Evolutionary conservation across 495 filamentous ascomycete species (phyloP).

Genomic region (Podospora tetraspora): DNA sequence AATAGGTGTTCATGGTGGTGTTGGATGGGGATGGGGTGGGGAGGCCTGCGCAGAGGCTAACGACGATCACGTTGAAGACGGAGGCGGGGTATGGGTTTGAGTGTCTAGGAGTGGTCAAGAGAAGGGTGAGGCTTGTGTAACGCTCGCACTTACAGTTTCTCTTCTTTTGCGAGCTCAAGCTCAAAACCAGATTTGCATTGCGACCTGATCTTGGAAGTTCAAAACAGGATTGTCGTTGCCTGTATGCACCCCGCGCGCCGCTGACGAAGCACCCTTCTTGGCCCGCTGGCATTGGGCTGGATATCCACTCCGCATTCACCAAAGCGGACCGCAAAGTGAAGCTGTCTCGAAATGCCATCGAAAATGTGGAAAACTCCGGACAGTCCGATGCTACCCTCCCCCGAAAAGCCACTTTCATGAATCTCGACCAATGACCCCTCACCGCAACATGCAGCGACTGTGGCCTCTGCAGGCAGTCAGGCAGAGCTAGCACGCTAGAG

Average conservation of each 20-base stretch:
- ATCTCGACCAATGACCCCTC: neutral
- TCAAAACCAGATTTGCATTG: neutral
- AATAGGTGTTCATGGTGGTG: conserved; percentile 14
- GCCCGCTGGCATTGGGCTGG: neutral
- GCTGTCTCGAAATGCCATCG: neutral
- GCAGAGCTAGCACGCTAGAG: neutral
- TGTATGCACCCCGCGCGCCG: neutral
- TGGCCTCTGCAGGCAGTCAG: neutral
- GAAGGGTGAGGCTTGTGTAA: conserved; percentile 4
- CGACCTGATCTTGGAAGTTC: neutral
- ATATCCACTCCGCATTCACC: neutral
- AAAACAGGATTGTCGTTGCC: neutral
- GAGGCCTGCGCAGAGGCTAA: conserved; percentile 9
- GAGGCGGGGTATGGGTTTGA: conserved; percentile 3
- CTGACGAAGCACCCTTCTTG: neutral
- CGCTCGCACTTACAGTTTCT: neutral
- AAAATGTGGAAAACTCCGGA: neutral
- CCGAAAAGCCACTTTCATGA: neutral
- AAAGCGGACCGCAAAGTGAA: neutral
- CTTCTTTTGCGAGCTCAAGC: too few relatives aligned
- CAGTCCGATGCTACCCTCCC: neutral
- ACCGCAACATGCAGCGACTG: neutral
- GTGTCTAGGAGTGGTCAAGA: neutral
- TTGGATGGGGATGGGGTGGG: conserved; percentile 6
- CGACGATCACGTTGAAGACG: conserved; percentile 8